These are phyloP conservation scores for Cordyceps pruinosa DNA, from an alignment of 2,329 filamentous ascomycete genomes.

Conservation along the genomic window DNA sequence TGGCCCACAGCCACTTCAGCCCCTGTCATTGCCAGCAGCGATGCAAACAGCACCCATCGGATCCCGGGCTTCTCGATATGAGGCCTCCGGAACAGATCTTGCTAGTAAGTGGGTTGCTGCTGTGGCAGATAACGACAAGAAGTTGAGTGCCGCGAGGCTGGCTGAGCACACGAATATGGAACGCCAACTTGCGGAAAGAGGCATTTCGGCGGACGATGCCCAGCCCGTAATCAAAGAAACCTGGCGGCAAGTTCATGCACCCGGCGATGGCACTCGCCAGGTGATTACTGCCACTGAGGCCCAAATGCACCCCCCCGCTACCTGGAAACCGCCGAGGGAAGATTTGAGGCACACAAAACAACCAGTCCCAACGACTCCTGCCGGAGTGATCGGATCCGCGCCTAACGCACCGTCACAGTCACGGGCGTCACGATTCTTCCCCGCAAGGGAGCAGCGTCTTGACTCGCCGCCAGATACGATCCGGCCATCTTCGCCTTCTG, in stretches of 20 bases:
- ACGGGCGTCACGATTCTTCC: conserved; percentile 57
- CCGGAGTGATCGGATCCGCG: conserved; percentile 4
- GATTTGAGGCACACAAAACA: conserved; percentile 14
- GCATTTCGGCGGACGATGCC: conserved; percentile 36
- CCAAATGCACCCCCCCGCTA: conserved; percentile 22
- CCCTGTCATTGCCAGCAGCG: conserved; percentile 33
- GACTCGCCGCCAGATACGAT: conserved; percentile 33
- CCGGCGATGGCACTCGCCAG: conserved; percentile 31
- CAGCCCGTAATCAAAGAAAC: conserved; percentile 46
- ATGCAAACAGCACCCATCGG: conserved; percentile 24
- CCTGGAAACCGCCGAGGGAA: conserved; percentile 27
- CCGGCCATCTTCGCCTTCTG: conserved; percentile 54
- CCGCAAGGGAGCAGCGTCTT: conserved; percentile 41
- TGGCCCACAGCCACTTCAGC: conserved; percentile 43
- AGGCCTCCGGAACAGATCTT: conserved; percentile 24
- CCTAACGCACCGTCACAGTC: conserved; percentile 34
- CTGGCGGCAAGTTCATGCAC: conserved; percentile 41
- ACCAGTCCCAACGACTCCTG: background rate
- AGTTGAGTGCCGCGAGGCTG: conserved; percentile 31
- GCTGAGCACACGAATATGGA: conserved; percentile 36
- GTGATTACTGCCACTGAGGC: conserved; percentile 20
- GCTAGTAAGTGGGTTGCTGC: conserved; percentile 37
- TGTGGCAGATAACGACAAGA: conserved; percentile 42
- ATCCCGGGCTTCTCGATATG: conserved; percentile 25
- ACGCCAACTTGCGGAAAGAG: conserved; percentile 38